Evolutionary conservation across 805 yeast genomes (phyloP), one percentile per base, ranked within the genome.

Genomic region (Myxozyma nipponensis): DNA sequence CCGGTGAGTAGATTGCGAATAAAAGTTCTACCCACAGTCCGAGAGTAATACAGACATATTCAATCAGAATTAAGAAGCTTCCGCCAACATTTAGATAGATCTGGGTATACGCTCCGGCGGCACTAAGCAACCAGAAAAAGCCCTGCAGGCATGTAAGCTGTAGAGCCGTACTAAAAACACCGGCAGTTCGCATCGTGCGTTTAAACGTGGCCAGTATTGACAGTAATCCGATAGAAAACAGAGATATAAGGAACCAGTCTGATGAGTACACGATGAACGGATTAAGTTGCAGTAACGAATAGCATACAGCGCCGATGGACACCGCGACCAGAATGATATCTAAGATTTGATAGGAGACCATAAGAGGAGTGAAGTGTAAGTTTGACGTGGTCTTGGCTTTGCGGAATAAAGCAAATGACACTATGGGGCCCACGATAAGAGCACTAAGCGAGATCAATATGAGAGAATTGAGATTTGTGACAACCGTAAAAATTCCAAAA

Each of bases 231-330:
- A 28, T 13, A 28, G 32, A 9, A 13, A 28, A 28, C 32, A 28
- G 13, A 28, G 7, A 9, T 28, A 28, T 13, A 9, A 28, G 32
- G 32, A 28, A 28, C 32, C 32, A 28, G 24, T 54, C 56, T 6
- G 58, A 47, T 4, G 56, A 37, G 35, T 54, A 50, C 19, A 54
- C 43, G 21, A 45, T 37, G 13, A 36, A 47, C 6, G 44, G 43
- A 23, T 54, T 54, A 19, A 32, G 17, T 15, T 15, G 17, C 3
- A 26, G n/a, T n/a, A 51, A 41, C n/a, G 22, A 7, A 28, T 28
- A 28, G 32, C 32, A 28, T 9, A 13, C 7, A 28, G 13, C 13
- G 32, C 7, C 13, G 13, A 13, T 28, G 13, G 32, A 9, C 13
- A 7, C 32, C 13, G 32, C 32, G 13, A 28, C 13, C 13, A 28